Evolutionary conservation across 768 basidiomycete genomes (phyloP).

Genomic region (Paxillus involutus): DNA sequence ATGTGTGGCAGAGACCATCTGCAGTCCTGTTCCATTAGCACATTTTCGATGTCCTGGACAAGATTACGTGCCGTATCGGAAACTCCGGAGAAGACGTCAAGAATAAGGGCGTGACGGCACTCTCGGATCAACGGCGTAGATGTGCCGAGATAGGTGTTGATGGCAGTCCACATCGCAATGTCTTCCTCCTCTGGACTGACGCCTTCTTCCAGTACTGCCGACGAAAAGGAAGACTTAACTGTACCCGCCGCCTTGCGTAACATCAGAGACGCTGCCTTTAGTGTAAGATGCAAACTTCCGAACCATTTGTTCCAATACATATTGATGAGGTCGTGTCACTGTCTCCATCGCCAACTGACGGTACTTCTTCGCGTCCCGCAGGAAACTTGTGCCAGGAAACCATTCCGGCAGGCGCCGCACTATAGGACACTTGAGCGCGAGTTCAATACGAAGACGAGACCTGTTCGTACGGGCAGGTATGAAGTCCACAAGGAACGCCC

Average conservation of each 20-base stretch:
- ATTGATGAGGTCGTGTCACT: slow-evolving; percentile 44
- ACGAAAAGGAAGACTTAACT: slow-evolving; percentile 19
- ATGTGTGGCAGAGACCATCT: slow-evolving; percentile 15
- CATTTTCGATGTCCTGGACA: slow-evolving; percentile 38
- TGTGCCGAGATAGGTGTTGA: slow-evolving; percentile 9
- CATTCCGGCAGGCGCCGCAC: slow-evolving; percentile 34
- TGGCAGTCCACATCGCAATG: slow-evolving; percentile 17
- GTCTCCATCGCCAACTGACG: slow-evolving; percentile 32
- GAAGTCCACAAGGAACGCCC: slow-evolving; percentile 20
- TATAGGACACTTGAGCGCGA: slow-evolving; percentile 7
- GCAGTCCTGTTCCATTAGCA: background rate
- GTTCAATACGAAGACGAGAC: too few species aligned
- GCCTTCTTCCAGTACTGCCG: slow-evolving; percentile 9
- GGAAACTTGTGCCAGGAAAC: slow-evolving; percentile 37
- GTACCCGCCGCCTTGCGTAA: slow-evolving; percentile 13
- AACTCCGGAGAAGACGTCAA: slow-evolving; percentile 27
- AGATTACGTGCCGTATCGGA: slow-evolving; percentile 42
- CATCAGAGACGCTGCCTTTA: background rate
- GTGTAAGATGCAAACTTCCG: background rate
- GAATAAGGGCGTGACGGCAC: background rate
- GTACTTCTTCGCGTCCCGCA: slow-evolving; percentile 28
- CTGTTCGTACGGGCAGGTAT: slow-evolving; percentile 18
- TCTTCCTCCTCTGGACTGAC: slow-evolving; percentile 18
- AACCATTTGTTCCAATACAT: slow-evolving; percentile 49
- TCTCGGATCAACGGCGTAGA: background rate